These are phyloP conservation scores for Microstegium vimineum DNA, from an alignment of 176 grass and related monocot species.

Conservation along the genomic window DNA sequence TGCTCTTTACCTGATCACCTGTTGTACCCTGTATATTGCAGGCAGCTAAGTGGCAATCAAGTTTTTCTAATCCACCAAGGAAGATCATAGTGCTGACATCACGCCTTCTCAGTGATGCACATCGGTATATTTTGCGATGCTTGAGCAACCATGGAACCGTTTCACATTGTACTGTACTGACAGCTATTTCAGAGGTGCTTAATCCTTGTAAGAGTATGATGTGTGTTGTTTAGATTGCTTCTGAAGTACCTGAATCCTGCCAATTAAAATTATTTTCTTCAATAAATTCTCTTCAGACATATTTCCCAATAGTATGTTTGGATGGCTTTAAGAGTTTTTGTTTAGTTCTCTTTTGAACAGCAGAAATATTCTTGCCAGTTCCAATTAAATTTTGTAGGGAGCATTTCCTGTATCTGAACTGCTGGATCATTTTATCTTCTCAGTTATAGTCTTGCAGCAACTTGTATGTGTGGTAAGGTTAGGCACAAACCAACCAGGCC, in stretches of 20 bases:
- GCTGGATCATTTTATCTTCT: background rate
- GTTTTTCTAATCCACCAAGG: constrained; percentile 55
- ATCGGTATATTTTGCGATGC: constrained; percentile 88
- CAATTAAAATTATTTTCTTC: background rate
- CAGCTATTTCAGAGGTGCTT: constrained; percentile 86
- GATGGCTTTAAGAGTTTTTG: background rate
- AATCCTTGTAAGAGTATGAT: constrained; percentile 33
- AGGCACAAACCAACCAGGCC: background rate
- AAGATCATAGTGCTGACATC: constrained; percentile 81
- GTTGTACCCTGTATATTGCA: constrained; percentile 27
- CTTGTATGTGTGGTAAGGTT: constrained; percentile 1
- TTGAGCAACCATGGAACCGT: constrained; percentile 63
- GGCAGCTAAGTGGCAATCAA: constrained; percentile 70
- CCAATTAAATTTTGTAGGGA: background rate
- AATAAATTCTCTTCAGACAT: background rate
- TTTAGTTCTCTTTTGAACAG: background rate
- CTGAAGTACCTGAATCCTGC: constrained; percentile 14
- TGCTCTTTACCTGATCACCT: constrained; percentile 8
- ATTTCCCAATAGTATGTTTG: background rate
- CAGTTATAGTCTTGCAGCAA: background rate
- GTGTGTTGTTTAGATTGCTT: constrained; percentile 9
- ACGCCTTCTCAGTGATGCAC: constrained; percentile 82
- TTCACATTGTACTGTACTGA: constrained; percentile 73
- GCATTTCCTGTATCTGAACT: background rate
- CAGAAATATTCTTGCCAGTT: background rate